Percentiles rank a stretch among this genome's conserved stretches.
These are phyloP conservation scores for Pistacia atlantica DNA, from an alignment of 345 rosid genomes.

Conservation along the genomic window DNA sequence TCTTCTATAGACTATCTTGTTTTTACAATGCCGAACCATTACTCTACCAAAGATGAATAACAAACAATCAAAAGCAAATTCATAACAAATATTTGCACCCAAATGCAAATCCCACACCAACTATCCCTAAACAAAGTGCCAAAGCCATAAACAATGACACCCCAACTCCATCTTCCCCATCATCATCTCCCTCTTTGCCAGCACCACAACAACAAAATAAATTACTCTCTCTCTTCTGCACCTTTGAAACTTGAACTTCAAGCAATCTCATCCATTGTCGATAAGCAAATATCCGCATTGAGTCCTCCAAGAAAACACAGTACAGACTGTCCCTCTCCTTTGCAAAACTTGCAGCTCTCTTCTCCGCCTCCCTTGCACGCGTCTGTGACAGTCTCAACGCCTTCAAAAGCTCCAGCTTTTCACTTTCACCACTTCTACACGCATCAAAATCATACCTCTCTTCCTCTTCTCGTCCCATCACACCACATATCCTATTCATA, in stretches of 20 bases:
- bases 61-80: neutral
- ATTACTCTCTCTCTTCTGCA: conserved; percentile 4
- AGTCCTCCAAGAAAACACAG: conserved; percentile 40
- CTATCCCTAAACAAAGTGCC: conserved; percentile 50
- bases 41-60: neutral
- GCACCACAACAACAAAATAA: neutral
- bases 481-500: conserved; percentile 17
- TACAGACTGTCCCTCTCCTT: conserved; percentile 44
- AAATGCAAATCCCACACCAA: conserved; percentile 45
- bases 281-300: conserved; percentile 43
- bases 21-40: neutral
- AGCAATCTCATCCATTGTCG: conserved; percentile 54
- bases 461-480: conserved; percentile 4
- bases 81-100: conserved; percentile 30
- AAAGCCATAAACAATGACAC: conserved; percentile 39
- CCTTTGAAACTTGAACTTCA: conserved; percentile 41
- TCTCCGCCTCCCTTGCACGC: conserved; percentile 70
- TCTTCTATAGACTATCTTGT: neutral
- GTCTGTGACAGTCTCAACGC: conserved; percentile 68
- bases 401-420: conserved; percentile 53
- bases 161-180: conserved; percentile 7
- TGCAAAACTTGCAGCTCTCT: conserved; percentile 37
- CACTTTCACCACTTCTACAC: conserved; percentile 14
- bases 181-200: conserved; percentile 4
- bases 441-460: neutral